Base-by-base conservation (phyloP, 768 basidiomycete genomes). In the Boletus vermiculosoides region DNA sequence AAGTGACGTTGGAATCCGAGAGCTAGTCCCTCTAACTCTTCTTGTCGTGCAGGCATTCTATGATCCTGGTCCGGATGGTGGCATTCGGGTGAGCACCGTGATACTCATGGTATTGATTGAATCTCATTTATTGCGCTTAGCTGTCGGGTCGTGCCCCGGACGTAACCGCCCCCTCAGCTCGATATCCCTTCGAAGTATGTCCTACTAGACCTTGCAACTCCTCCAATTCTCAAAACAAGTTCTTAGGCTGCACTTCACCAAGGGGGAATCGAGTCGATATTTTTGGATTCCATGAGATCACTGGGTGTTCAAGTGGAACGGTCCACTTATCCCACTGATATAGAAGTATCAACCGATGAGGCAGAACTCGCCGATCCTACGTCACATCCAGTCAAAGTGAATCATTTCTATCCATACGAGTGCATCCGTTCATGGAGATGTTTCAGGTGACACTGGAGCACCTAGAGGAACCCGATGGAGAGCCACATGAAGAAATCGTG, bases 121-220 rank as follows among this genome's bases (percentile, higher is more conserved):
- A 15, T 52, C 46, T 52, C 22, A 50, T 42, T 22, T 5, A 42
- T 48, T 12, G 8, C 42, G 37, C 22, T 54, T 50, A 90, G 87
- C 77, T 86, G 10, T 83, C 83, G 12, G 81, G 84, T 50, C 80
- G 86, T 11, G 78, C 80, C 0, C 74, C 83, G 3, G 86, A 88
- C 66, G 76, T 89, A 15, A 80, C 77, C 4, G 82, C 84, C 5
- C 74, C 82, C 0, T 78, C 79, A 15, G 86, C 87, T 15, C 78
- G 87, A 36, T 90, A 83, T 68, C 87, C 85, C 4, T 90, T 86
- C 58, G 87, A 88, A 72, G 88, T 85, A 61, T 52, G 68, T 55
- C 22, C 30, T 37, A 16, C 25, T 10, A 8, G 33, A 56, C 20
- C 13, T 22, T 12, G 15, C 18, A 2, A 4, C n/a, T 15, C 6